Percentiles rank a stretch among this genome's conserved stretches.
phyloP scores from a whole-genome alignment of 2,329 filamentous ascomycete species.

The Scytalidium sp. region DNA sequence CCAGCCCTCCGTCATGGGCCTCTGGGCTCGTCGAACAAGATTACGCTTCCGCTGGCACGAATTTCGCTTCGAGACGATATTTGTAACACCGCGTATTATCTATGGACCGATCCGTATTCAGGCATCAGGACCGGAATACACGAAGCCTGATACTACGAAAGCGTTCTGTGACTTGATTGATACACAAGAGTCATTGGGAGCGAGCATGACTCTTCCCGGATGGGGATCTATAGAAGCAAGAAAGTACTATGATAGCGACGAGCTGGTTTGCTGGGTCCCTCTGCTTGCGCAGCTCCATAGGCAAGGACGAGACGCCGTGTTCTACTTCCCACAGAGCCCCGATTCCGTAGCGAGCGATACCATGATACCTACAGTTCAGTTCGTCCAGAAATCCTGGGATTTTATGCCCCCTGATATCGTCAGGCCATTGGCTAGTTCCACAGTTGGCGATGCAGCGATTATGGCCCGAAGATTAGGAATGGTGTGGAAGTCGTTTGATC shows the following conservation, averaged over 20 bases:
- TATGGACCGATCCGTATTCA: constrained; percentile 1
- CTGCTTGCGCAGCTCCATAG: constrained; percentile 11
- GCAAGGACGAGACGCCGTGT: constrained; percentile 6
- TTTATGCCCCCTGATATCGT: constrained; percentile 24
- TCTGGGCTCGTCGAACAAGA: constrained; percentile 20
- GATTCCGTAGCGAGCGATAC: constrained; percentile 4
- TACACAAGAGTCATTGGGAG: constrained; percentile 4
- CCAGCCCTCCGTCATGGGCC: constrained; percentile 24
- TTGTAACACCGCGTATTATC: constrained; percentile 8
- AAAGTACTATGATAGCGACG: constrained; percentile 9
- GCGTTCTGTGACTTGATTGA: constrained; percentile 4
- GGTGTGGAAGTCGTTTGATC: constrained; percentile 23
- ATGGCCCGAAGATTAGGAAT: constrained; percentile 24
- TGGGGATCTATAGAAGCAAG: constrained; percentile 4
- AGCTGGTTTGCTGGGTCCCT: constrained; percentile 15
- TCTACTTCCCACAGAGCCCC: constrained; percentile 2
- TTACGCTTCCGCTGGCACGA: constrained; percentile 18
- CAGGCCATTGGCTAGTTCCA: constrained; percentile 19
- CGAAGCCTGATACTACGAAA: neutral
- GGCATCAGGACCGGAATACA: neutral
- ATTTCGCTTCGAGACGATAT: constrained; percentile 25
- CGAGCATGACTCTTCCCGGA: constrained; percentile 9
- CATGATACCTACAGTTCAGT: constrained; percentile 9
- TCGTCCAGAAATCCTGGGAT: constrained; percentile 22
- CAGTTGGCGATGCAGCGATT: constrained; percentile 19